Conservation (phyloP, 2,329 filamentous ascomycete species). For the Metarhizium anisopliae region DNA sequence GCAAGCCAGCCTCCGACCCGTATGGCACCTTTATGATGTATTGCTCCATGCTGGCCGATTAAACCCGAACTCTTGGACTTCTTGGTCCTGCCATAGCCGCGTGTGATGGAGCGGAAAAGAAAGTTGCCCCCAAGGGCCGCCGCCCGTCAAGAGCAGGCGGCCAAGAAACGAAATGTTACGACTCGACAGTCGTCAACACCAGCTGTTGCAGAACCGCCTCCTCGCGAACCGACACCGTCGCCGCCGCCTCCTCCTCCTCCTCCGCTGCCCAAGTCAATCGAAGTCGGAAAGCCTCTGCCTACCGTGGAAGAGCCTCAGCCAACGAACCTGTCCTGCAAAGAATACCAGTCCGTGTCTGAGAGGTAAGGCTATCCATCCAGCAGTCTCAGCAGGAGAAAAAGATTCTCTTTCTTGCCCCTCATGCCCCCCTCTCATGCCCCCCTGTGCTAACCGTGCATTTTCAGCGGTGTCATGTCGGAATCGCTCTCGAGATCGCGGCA, state of each 20-base stretch:
- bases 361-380: conserved; percentile 38
- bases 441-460: neutral
- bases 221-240: conserved; percentile 23
- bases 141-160: conserved; percentile 48
- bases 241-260: conserved; percentile 23
- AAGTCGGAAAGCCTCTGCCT: conserved; percentile 59
- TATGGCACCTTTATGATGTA: conserved; percentile 24
- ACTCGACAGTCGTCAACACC: conserved; percentile 44
- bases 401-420: neutral
- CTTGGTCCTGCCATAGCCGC: neutral
- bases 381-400: neutral
- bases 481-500: conserved; percentile 65
- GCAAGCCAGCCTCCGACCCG: conserved; percentile 8
- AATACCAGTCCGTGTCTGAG: conserved; percentile 67
- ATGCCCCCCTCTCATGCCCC: too few species aligned
- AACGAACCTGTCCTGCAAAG: conserved; percentile 49
- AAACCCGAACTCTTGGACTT: neutral
- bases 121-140: conserved; percentile 55
- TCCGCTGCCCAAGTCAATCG: conserved; percentile 52
- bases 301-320: conserved; percentile 60
- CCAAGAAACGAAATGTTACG: conserved; percentile 51
- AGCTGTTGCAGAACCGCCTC: conserved; percentile 21
- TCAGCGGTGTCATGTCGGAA: conserved; percentile 64
- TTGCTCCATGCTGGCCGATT: conserved; percentile 8
- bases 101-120: conserved; percentile 54